Evolutionary conservation across 2,329 filamentous ascomycete genomes (phyloP).

Genomic region (Aspergillus melleus): DNA sequence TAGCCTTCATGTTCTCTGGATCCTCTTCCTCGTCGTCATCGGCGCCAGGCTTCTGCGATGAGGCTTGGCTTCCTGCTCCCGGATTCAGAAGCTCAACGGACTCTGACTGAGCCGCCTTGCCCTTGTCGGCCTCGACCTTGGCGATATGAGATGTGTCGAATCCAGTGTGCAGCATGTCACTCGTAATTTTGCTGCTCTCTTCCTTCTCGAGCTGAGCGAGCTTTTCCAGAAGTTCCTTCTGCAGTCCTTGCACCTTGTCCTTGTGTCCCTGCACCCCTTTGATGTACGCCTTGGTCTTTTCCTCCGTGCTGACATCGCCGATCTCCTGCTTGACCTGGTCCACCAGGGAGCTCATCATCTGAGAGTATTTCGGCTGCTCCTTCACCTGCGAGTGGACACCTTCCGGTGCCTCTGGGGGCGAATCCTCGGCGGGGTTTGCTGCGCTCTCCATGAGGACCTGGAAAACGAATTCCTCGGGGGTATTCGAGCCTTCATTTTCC

Average conservation of each 20-base stretch:
- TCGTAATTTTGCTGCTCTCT: constrained; percentile 88
- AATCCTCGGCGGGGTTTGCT: constrained; percentile 68
- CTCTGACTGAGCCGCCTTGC: constrained; percentile 41
- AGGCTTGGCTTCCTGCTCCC: constrained; percentile 37
- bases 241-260: constrained; percentile 73
- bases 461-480: constrained; percentile 82
- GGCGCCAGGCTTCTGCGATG: constrained; percentile 48
- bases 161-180: constrained; percentile 81
- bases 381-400: constrained; percentile 75
- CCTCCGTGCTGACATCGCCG: constrained; percentile 68
- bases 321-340: constrained; percentile 89
- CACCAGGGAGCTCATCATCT: constrained; percentile 97
- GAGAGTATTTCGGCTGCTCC: constrained; percentile 80
- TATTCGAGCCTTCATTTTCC: constrained; percentile 66
- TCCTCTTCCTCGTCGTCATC: constrained; percentile 57
- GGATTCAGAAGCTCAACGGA: constrained; percentile 77
- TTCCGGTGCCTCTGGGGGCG: constrained; percentile 72
- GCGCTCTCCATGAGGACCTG: constrained; percentile 82
- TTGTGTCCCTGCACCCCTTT: constrained; percentile 75
- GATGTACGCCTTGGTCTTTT: constrained; percentile 73
- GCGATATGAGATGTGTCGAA: constrained; percentile 84
- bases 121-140: constrained; percentile 55
- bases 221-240: constrained; percentile 72
- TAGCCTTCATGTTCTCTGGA: constrained; percentile 73
- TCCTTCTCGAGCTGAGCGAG: constrained; percentile 80